Conservation (phyloP, 2,329 filamentous ascomycete genomes). For the Aspergillus fumigatiaffinis region DNA sequence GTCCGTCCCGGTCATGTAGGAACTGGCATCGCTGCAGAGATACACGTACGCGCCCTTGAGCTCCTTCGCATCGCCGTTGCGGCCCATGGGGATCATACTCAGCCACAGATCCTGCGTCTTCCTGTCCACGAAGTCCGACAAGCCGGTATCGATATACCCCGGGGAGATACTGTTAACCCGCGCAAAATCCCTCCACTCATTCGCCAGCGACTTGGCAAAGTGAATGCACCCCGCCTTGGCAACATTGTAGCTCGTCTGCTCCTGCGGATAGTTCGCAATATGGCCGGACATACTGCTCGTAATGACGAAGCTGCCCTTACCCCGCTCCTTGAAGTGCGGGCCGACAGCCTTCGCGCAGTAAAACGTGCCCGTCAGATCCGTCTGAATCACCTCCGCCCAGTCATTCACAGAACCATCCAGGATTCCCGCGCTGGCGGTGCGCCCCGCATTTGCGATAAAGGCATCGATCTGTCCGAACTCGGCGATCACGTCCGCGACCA, state of each 20-base stretch:
- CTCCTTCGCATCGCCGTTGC: slow-evolving; percentile 62
- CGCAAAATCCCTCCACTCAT: slow-evolving; percentile 67
- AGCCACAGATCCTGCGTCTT: slow-evolving; percentile 56
- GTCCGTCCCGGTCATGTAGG: slow-evolving; percentile 49
- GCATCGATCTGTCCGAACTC: slow-evolving; percentile 69
- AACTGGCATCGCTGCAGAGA: slow-evolving; percentile 45
- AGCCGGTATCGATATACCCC: slow-evolving; percentile 65
- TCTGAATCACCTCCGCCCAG: slow-evolving; percentile 72
- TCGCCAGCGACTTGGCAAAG: slow-evolving; percentile 60
- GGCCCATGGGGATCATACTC: slow-evolving; percentile 58
- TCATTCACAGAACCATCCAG: slow-evolving; percentile 68
- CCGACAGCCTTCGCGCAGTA: slow-evolving; percentile 88
- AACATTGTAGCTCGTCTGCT: slow-evolving; percentile 63
- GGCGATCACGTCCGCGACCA: slow-evolving; percentile 57
- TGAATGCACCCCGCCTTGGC: slow-evolving; percentile 66
- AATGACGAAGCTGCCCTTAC: slow-evolving; percentile 62
- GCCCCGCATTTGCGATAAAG: slow-evolving; percentile 67
- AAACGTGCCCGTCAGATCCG: slow-evolving; percentile 82
- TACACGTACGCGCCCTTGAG: slow-evolving; percentile 58
- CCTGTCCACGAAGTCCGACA: slow-evolving; percentile 62
- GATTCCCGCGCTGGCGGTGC: slow-evolving; percentile 65
- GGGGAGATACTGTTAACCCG: slow-evolving; percentile 66
- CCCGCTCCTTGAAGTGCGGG: slow-evolving; percentile 66
- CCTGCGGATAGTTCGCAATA: slow-evolving; percentile 57
- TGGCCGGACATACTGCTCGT: slow-evolving; percentile 61